Evolutionary conservation across 164 flowering plant species (phyloP), one percentile per base, ranked within the genome.

Genomic region (Vitis rotundifolia): DNA sequence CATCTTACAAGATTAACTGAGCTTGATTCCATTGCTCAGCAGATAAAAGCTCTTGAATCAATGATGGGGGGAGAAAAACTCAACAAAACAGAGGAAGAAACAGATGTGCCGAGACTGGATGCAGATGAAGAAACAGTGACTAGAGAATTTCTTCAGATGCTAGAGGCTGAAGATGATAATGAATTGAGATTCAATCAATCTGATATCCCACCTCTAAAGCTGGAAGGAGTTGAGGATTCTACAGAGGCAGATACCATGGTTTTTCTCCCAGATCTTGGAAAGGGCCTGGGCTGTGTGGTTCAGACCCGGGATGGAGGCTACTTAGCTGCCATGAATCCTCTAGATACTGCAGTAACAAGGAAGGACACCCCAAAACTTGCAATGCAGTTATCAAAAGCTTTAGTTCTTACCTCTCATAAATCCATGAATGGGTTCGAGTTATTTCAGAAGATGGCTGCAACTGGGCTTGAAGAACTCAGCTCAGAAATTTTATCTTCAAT

Each of bases 251-350:
- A 87, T 48, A 53, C 85, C 12, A 75, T 74, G 66, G 84, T 78
- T 68, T 88, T 78, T 49, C 61, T 92, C 11, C 86, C 97, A 9
- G 97, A 94, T 69, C 88, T 94, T 54, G 97, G 95, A 5, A 91
- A 89, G 79, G 97, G 97, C 29, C 76, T 94, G 74, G 91, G 93
- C 37, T 83, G 88, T 62, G 93, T 91, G 2, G 92, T 92, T 44
- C 99, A 92, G 75, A 94, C 99, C n/a, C 86, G 86, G 69, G 82
- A 87, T 71, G 97, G 99, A 50, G 99, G 99, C 52, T 94, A 79
- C 81, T 81, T 94, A 63, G 94, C 88, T 11, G 81, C 97, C 63
- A 78, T 77, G 85, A 92, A 94, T 75, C 97, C 98, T 59, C 67
- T 87, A 10, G 73, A 92, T 31, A 68, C 80, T 1, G 72, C 51